These are phyloP conservation scores for Pichia sp. DNA, from an alignment of 1,139 yeast genomes.

Conservation along the genomic window DNA sequence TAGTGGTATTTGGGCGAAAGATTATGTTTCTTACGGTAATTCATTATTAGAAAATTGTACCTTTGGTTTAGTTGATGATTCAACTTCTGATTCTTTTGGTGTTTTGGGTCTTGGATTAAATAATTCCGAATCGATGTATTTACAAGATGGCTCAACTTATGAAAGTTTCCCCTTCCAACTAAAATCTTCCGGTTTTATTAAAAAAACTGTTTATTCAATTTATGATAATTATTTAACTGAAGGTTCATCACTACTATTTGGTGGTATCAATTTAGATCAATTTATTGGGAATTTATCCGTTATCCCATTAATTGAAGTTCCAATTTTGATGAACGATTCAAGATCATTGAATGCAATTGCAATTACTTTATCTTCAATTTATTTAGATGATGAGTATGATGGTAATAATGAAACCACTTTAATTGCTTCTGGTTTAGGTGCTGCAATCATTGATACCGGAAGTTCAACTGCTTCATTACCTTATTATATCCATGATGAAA, in stretches of 20 bases:
- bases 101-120: conserved; percentile 55
- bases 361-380: conserved; percentile 33
- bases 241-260: conserved; percentile 48
- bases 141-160: conserved; percentile 30
- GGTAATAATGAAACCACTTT: conserved; percentile 19
- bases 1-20: conserved; percentile 57
- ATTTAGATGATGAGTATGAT: conserved; percentile 2
- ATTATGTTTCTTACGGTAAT: conserved; percentile 38
- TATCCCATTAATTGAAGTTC: conserved; percentile 33
- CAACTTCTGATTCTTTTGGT: conserved; percentile 45
- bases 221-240: conserved; percentile 10
- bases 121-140: conserved; percentile 38
- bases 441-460: conserved; percentile 58
- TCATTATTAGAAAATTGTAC: conserved; percentile 37
- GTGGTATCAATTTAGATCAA: conserved; percentile 49
- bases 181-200: conserved; percentile 43
- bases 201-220: conserved; percentile 46
- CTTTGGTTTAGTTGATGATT: conserved; percentile 48
- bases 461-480: conserved; percentile 52
- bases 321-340: conserved; percentile 27
- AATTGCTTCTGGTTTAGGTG: conserved; percentile 32
- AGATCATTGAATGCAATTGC: conserved; percentile 32
- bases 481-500: conserved; percentile 30
- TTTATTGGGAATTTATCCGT: conserved; percentile 42
- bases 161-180: conserved; percentile 51